A percentile compares a stretch with the other conserved stretches of the same genome.
Conservation (phyloP, 805 yeast genomes). For the Suhomyces pyralidae region DNA sequence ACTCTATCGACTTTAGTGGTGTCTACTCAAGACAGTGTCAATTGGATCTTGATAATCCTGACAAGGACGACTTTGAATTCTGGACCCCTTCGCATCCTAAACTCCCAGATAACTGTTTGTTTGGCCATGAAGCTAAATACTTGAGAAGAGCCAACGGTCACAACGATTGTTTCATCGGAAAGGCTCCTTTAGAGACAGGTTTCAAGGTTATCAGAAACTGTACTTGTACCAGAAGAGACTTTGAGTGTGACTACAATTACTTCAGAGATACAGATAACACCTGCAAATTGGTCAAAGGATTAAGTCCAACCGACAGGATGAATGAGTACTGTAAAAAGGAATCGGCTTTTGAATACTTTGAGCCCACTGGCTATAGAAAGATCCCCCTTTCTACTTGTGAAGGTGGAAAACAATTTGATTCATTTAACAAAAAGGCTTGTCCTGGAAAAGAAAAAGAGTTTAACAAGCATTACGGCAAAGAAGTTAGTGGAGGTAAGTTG, state of each 20-base stretch:
- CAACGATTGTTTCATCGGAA: conserved; percentile 67
- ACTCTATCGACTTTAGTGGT: conserved; percentile 36
- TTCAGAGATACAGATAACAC: conserved; percentile 71
- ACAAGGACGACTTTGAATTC: conserved; percentile 39
- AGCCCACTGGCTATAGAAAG: conserved; percentile 89
- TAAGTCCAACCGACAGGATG: conserved; percentile 59
- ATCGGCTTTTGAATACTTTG: conserved; percentile 65
- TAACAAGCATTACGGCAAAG: conserved; percentile 47
- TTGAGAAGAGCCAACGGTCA: conserved; percentile 44
- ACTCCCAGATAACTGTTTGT: conserved; percentile 36
- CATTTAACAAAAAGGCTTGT: conserved; percentile 66
- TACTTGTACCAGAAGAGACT: conserved; percentile 81
- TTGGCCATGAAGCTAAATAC: conserved; percentile 42
- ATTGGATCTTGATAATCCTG: conserved; percentile 41
- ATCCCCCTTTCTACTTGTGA: conserved; percentile 82
- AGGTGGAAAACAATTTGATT: conserved; percentile 74
- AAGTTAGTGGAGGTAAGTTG: conserved; percentile 54
- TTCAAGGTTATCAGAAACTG: conserved; percentile 63
- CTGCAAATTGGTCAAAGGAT: conserved; percentile 78
- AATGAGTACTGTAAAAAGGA: conserved; percentile 57
- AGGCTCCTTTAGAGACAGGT: conserved; percentile 55
- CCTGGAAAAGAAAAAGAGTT: conserved; percentile 82
- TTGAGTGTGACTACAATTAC: conserved; percentile 90
- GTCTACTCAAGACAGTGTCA: conserved; percentile 39
- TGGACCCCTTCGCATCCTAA: conserved; percentile 42